Conservation (phyloP, 371 early-diverging fungal genomes). For the Apophysomyces variabilis region DNA sequence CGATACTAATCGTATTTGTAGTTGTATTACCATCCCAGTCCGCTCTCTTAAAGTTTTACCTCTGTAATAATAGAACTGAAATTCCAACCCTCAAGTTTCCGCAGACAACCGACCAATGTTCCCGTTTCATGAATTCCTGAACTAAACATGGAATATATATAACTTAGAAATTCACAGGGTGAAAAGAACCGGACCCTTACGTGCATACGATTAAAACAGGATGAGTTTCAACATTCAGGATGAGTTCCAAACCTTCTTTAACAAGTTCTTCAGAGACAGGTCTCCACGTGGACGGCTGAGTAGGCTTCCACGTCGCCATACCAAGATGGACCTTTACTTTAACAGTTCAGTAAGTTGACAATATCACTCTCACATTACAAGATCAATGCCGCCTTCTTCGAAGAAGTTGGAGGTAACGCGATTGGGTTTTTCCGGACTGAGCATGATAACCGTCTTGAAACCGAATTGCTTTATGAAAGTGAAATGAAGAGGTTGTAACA, state of each 20-base stretch:
- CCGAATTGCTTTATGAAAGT: conserved; percentile 79
- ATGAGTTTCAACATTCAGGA: conserved; percentile 77
- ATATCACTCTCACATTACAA: conserved; percentile 53
- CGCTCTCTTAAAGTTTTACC: conserved; percentile 38
- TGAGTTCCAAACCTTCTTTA: conserved; percentile 88
- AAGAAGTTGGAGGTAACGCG: conserved; percentile 78
- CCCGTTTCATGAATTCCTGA: conserved; percentile 83
- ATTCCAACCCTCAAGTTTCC: conserved; percentile 94
- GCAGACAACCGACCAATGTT: conserved; percentile 89
- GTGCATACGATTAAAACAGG: conserved; percentile 92
- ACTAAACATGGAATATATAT: conserved; percentile 22
- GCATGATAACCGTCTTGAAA: conserved; percentile 80
- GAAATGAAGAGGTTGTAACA: conserved; percentile 74
- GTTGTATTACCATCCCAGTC: no score
- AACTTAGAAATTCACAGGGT: not conserved
- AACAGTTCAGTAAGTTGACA: conserved; percentile 18
- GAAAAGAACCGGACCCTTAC: conserved; percentile 47
- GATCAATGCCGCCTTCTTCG: conserved; percentile 76
- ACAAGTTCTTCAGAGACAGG: conserved; percentile 94
- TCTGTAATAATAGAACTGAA: conserved; percentile 95
- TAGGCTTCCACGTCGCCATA: conserved; percentile 59
- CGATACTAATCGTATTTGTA: conserved; percentile 66
- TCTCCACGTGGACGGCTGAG: conserved; percentile 75
- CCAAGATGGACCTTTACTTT: conserved; percentile 68
- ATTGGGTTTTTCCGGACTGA: conserved; percentile 87